phyloP scores from a whole-genome alignment of 2,329 filamentous ascomycete genomes.

The Waltergamsia citrina region DNA sequence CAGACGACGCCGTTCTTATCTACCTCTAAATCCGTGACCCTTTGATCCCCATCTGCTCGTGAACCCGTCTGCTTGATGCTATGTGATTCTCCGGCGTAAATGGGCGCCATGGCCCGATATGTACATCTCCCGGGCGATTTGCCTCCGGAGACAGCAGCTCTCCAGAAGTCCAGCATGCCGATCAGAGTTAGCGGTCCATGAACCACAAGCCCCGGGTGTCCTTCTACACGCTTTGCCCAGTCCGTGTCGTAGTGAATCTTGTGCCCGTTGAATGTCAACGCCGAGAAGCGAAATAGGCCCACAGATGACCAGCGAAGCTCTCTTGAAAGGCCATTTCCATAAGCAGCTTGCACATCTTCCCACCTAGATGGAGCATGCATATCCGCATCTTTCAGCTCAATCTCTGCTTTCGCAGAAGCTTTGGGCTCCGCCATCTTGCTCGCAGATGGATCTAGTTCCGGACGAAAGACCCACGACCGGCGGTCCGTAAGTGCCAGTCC shows the following conservation, averaged over 20 bases:
- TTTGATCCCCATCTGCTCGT: slow-evolving; percentile 12
- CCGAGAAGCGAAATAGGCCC: slow-evolving; percentile 70
- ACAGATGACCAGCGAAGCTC: slow-evolving; percentile 33
- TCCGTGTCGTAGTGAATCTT: slow-evolving; percentile 70
- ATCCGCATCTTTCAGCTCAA: slow-evolving; percentile 9
- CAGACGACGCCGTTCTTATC: slow-evolving; percentile 26
- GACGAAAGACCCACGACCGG: slow-evolving; percentile 39
- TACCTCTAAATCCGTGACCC: slow-evolving; percentile 34
- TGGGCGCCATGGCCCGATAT: slow-evolving; percentile 60
- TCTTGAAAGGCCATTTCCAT: slow-evolving; percentile 8
- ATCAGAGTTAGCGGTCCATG: slow-evolving; percentile 74
- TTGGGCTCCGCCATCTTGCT: too few relatives aligned
- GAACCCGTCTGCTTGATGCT: slow-evolving; percentile 34
- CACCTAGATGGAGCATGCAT: slow-evolving; percentile 8
- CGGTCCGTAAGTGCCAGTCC: slow-evolving; percentile 45
- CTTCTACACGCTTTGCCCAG: slow-evolving; percentile 57
- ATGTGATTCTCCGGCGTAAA: slow-evolving; percentile 60
- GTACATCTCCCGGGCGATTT: slow-evolving; percentile 30
- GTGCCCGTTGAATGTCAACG: slow-evolving; percentile 79
- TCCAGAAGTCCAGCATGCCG: slow-evolving; percentile 59
- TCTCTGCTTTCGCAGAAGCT: slow-evolving; percentile 7
- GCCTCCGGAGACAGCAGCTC: slow-evolving; percentile 34
- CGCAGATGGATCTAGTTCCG: slow-evolving; percentile 22
- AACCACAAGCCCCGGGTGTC: slow-evolving; percentile 62
- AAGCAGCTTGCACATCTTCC: background rate